These are phyloP conservation scores for Xerocomellus intermedius DNA, from an alignment of 768 basidiomycete species.

Conservation along the genomic window DNA sequence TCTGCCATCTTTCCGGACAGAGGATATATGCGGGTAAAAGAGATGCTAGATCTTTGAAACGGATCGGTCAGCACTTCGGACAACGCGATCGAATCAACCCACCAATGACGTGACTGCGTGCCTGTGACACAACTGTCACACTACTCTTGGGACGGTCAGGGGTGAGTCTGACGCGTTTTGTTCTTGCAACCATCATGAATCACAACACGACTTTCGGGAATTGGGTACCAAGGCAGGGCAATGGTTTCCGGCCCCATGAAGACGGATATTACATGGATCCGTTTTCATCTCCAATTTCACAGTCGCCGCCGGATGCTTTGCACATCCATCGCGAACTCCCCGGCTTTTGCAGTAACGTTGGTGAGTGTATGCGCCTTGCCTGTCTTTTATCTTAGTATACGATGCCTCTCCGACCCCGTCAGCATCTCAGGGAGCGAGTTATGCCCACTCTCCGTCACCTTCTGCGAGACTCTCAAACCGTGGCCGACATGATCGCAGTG, in stretches of 20 bases:
- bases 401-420: slow-evolving; percentile 37
- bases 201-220: background rate
- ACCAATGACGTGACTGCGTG: slow-evolving; percentile 26
- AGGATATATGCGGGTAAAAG: slow-evolving; percentile 13
- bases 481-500: background rate
- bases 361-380: slow-evolving; percentile 29
- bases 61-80: background rate
- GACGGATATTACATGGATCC: background rate
- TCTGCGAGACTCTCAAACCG: background rate
- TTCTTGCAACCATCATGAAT: slow-evolving; percentile 17
- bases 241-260: background rate
- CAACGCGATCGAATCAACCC: slow-evolving; percentile 3
- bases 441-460: slow-evolving; percentile 2
- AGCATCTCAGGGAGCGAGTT: slow-evolving; percentile 19
- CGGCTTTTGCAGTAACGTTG: slow-evolving; percentile 9
- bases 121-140: slow-evolving; percentile 26
- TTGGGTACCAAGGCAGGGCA: background rate
- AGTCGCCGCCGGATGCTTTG: slow-evolving; percentile 7
- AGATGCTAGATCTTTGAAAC: background rate
- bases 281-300: slow-evolving; percentile 6
- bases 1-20: slow-evolving; percentile 22
- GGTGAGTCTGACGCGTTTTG: slow-evolving; percentile 6
- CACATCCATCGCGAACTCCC: slow-evolving; percentile 3
- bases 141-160: background rate
- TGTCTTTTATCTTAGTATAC: slow-evolving; percentile 7